Evolutionary conservation across 257 asterid genomes (phyloP).

Genomic region (Linderniella brevidens): DNA sequence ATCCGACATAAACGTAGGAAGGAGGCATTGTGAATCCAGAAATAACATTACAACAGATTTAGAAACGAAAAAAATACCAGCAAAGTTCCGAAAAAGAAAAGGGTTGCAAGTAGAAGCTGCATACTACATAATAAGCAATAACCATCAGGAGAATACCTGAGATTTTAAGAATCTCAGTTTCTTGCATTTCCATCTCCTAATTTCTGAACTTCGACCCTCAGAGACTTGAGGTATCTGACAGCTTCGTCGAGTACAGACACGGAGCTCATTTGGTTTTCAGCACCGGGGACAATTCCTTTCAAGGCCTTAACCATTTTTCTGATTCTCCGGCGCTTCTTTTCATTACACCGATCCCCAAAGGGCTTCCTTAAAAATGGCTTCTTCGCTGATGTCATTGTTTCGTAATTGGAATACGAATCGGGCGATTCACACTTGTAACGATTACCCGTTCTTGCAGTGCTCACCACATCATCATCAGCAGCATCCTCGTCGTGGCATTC

Average conservation of each 20-base stretch:
- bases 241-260: constrained; percentile 71
- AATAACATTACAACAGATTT: too few relatives aligned
- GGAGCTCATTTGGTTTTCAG: constrained; percentile 35
- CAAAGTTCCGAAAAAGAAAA: too few relatives aligned
- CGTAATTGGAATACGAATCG: constrained; percentile 52
- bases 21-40: too few relatives aligned
- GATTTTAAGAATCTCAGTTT: neutral
- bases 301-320: constrained; percentile 55
- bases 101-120: too few relatives aligned
- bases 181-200: constrained; percentile 26
- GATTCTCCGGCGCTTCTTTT: constrained; percentile 31
- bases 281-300: constrained; percentile 58
- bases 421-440: constrained; percentile 36
- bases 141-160: too few relatives aligned
- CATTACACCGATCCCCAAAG: constrained; percentile 14
- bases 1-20: too few relatives aligned
- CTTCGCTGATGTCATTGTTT: constrained; percentile 23
- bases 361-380: constrained; percentile 17
- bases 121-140: too few relatives aligned
- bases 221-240: constrained; percentile 63
- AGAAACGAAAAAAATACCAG: too few relatives aligned
- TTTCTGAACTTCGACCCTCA: constrained; percentile 63
- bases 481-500: constrained; percentile 13
- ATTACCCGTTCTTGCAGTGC: constrained; percentile 58
- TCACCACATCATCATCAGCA: constrained; percentile 39